Evolutionary conservation across 140 eudicot genomes (phyloP).

Genomic region (Cichorium intybus): DNA sequence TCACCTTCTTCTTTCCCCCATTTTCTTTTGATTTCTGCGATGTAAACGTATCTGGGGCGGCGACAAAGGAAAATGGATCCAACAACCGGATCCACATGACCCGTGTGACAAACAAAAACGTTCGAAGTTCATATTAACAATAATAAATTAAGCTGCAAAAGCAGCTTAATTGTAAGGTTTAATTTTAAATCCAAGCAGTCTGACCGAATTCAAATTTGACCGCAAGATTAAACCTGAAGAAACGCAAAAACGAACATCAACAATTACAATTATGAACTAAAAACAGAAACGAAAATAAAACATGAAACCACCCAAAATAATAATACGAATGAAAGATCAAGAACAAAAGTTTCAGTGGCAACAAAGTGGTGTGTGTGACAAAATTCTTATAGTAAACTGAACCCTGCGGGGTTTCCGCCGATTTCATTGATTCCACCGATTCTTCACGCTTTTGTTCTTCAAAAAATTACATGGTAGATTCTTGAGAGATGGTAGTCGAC

Average conservation of each 20-base stretch:
- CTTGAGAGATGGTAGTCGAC: too few relatives aligned
- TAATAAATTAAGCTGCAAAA: constrained; percentile 5
- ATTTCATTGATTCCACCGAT: too few relatives aligned
- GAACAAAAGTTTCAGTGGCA: constrained; percentile 11
- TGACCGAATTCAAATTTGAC: neutral
- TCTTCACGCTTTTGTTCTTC: too few relatives aligned
- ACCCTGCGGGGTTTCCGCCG: too few relatives aligned
- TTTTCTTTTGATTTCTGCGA: too few relatives aligned
- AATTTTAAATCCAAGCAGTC: neutral
- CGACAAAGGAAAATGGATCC: too few relatives aligned
- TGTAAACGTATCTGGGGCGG: too few relatives aligned
- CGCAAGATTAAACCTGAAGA: constrained; percentile 19
- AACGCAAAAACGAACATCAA: constrained; percentile 6
- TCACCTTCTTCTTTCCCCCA: too few relatives aligned
- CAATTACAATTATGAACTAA: constrained; percentile 4
- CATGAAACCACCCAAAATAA: neutral
- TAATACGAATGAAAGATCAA: neutral
- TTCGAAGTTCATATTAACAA: constrained; percentile 27
- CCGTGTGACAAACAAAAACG: too few relatives aligned
- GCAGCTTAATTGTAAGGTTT: constrained; percentile 12
- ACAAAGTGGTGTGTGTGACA: constrained; percentile 5
- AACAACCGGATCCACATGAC: too few relatives aligned
- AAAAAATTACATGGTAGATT: too few relatives aligned
- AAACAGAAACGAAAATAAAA: neutral
- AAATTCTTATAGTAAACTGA: constrained; percentile 18